Evolutionary conservation across 352 stramenopile genomes (phyloP).

Genomic region (Phytophthora tubulina): DNA sequence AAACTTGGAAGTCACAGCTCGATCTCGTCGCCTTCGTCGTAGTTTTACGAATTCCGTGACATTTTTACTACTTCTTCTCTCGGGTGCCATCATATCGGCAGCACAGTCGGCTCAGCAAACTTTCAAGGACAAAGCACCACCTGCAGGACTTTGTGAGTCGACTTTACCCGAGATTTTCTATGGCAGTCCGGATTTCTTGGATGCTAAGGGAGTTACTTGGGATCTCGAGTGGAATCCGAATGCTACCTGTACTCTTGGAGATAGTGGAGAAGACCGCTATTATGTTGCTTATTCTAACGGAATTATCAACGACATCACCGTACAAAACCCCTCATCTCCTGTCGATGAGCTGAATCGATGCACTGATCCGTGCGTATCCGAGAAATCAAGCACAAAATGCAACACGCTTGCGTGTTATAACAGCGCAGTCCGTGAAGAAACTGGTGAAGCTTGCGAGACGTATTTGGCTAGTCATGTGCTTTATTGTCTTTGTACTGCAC

Average conservation of each 20-base stretch:
- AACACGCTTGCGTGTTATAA: slow-evolving; percentile 79
- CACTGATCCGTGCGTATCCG: slow-evolving; percentile 66
- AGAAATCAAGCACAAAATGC: slow-evolving; percentile 60
- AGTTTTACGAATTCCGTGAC: slow-evolving; percentile 79
- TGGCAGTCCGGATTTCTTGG: slow-evolving; percentile 43
- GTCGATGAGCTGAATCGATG: slow-evolving; percentile 48
- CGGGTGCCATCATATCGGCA: slow-evolving; percentile 76
- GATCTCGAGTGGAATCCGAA: slow-evolving; percentile 65
- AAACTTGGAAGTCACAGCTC: slow-evolving; percentile 80
- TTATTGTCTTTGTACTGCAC: slow-evolving; percentile 77
- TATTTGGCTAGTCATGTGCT: slow-evolving; percentile 72
- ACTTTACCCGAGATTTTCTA: slow-evolving; percentile 73
- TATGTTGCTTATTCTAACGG: slow-evolving; percentile 75
- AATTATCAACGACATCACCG: slow-evolving; percentile 49
- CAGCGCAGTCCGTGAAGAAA: slow-evolving; percentile 37
- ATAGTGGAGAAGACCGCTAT: slow-evolving; percentile 46
- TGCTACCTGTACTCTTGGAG: slow-evolving; percentile 47
- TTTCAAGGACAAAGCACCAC: slow-evolving; percentile 77
- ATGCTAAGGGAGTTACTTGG: slow-evolving; percentile 46
- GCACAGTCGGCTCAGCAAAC: slow-evolving; percentile 76
- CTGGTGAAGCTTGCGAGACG: slow-evolving; percentile 58
- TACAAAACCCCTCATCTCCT: slow-evolving; percentile 8
- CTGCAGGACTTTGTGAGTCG: slow-evolving; percentile 64
- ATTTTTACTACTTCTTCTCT: slow-evolving; percentile 78
- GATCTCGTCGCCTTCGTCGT: slow-evolving; percentile 66